Percentiles rank a stretch among this genome's conserved stretches.
These are phyloP conservation scores for Alloteropsis angusta DNA, from an alignment of 202 grass and related monocot genomes.

Conservation along the genomic window DNA sequence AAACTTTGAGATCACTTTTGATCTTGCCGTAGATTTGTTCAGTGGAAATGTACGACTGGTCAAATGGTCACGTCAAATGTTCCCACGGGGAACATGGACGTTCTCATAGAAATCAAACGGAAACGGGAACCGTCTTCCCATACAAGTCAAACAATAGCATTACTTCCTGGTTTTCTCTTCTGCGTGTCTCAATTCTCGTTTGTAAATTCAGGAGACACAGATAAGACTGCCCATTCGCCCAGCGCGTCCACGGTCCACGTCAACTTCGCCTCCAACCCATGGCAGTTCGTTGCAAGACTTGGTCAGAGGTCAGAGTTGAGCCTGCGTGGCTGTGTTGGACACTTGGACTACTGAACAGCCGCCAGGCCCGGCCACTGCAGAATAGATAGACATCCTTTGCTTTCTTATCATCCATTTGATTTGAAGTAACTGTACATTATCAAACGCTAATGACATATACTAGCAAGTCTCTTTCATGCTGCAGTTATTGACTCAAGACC, in stretches of 20 bases:
- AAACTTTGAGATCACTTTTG: no score
- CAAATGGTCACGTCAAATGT: background rate
- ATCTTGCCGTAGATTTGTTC: background rate
- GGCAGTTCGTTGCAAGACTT: background rate
- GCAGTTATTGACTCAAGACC: background rate
- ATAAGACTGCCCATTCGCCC: background rate
- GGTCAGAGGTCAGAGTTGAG: background rate
- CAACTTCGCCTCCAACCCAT: background rate
- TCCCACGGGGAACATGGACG: background rate
- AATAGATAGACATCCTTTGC: background rate
- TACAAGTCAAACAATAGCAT: no score
- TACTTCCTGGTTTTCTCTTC: no score
- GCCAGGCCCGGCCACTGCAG: background rate
- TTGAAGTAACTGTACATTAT: background rate
- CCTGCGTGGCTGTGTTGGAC: background rate
- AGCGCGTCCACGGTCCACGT: background rate
- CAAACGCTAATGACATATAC: background rate
- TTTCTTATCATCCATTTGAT: background rate
- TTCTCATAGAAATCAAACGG: background rate
- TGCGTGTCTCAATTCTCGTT: no score
- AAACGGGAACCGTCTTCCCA: no score
- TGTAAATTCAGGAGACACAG: background rate
- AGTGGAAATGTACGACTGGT: background rate
- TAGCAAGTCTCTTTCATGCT: background rate
- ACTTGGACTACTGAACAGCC: background rate